A percentile compares a stretch with the other conserved stretches of the same genome.
These are phyloP conservation scores for Lactarius sp. DNA, from an alignment of 768 basidiomycete genomes.

Conservation along the genomic window DNA sequence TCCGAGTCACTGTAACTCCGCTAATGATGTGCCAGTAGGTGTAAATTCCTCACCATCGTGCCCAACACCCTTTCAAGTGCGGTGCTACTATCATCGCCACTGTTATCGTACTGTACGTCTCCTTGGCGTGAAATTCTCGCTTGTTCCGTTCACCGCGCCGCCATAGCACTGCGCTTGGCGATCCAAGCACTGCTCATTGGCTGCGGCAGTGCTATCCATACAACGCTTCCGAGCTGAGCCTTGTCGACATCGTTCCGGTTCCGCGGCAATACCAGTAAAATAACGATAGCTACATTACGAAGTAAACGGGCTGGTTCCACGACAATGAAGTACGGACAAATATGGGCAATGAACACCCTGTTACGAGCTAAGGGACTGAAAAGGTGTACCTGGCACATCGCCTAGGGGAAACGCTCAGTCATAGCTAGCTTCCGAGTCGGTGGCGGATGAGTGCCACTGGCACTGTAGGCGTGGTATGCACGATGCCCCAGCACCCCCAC, in stretches of 20 bases:
- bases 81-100: no score
- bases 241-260: conserved; percentile 41
- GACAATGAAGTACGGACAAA: conserved; percentile 55
- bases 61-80: background rate
- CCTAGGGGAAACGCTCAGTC: no score
- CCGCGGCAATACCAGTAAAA: conserved; percentile 70
- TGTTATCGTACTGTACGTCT: no score
- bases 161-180: conserved; percentile 32
- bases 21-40: no score
- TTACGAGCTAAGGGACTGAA: conserved; percentile 40
- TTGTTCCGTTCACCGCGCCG: background rate
- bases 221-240: conserved; percentile 28
- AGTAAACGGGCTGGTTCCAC: conserved; percentile 37
- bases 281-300: conserved; percentile 46
- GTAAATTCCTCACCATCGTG: no score
- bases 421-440: conserved; percentile 30
- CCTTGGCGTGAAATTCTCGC: no score
- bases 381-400: conserved; percentile 32
- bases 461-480: conserved; percentile 4
- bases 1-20: no score
- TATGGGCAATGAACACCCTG: conserved; percentile 49
- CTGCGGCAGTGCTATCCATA: conserved; percentile 38
- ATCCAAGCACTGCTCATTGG: conserved; percentile 53
- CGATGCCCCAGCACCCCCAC: conserved; percentile 28
- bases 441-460: conserved; percentile 27